Conservation (phyloP, 768 basidiomycete species). For the Boletus subparvulus region DNA sequence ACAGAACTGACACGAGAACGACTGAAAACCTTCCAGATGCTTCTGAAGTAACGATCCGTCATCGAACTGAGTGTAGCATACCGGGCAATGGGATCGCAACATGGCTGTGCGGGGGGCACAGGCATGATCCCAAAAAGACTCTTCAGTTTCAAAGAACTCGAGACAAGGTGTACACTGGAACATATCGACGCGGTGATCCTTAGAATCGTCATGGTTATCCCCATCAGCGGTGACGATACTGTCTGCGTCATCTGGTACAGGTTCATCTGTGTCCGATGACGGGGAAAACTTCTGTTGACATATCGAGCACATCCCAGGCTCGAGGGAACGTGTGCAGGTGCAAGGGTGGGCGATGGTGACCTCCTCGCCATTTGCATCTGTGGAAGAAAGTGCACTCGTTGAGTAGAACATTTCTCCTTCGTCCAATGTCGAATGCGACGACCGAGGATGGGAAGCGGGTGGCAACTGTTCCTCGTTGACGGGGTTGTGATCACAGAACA, state of each 20-base stretch:
- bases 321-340: not conserved
- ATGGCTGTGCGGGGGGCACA: slow-evolving; percentile 12
- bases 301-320: slow-evolving; percentile 2
- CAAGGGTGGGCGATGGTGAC: not conserved
- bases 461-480: not conserved
- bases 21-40: slow-evolving; percentile 14
- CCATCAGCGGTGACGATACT: not conserved
- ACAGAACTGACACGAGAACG: slow-evolving; percentile 24
- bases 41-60: slow-evolving; percentile 15
- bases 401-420: slow-evolving; percentile 12
- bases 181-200: not conserved
- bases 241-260: not conserved
- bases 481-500: slow-evolving; percentile 2
- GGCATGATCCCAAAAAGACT: slow-evolving; percentile 10
- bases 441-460: not conserved
- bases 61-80: slow-evolving; percentile 26
- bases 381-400: not conserved
- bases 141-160: slow-evolving; percentile 11
- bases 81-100: slow-evolving; percentile 18
- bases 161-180: slow-evolving; percentile 19
- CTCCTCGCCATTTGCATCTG: not conserved
- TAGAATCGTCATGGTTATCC: not conserved
- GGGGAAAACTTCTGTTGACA: slow-evolving; percentile 3
- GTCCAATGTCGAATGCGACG: slow-evolving; percentile 1
- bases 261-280: not conserved